Evolutionary conservation across 352 stramenopile genomes (phyloP).

Genomic region (Pythium monospermum): DNA sequence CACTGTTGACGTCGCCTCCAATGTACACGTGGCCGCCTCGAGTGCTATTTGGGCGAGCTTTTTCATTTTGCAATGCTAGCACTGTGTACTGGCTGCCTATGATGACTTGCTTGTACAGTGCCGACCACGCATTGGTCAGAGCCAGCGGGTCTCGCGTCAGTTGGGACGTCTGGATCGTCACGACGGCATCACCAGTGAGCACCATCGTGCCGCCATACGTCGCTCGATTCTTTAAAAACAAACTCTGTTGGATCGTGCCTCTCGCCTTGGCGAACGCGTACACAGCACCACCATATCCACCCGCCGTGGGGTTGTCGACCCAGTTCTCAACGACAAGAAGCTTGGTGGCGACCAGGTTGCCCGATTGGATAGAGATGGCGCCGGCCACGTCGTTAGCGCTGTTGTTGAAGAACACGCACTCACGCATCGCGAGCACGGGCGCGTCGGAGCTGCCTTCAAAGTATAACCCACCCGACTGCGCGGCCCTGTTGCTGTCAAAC

Average conservation of each 20-base stretch:
- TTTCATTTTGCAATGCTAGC: too few relatives aligned
- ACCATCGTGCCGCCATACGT: slow-evolving; percentile 3
- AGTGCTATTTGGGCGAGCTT: slow-evolving; percentile 1
- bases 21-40: slow-evolving; percentile 38
- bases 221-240: slow-evolving; percentile 19
- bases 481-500: slow-evolving; percentile 4
- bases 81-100: background rate
- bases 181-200: background rate
- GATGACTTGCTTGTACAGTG: slow-evolving; percentile 2
- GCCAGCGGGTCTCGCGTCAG: slow-evolving; percentile 3
- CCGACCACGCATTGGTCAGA: background rate
- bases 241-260: background rate
- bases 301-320: background rate
- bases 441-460: slow-evolving; percentile 4
- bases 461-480: background rate
- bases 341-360: background rate
- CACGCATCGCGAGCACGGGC: background rate
- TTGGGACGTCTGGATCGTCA: background rate
- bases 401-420: slow-evolving; percentile 18
- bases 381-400: background rate
- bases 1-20: slow-evolving; percentile 12
- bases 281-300: slow-evolving; percentile 7
- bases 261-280: background rate
- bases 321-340: slow-evolving; percentile 15
- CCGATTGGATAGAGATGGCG: background rate